Evolutionary conservation across 2,329 filamentous ascomycete genomes (phyloP), one percentile per base, ranked within the genome.

Genomic region (Aspergillus spinulosporus): DNA sequence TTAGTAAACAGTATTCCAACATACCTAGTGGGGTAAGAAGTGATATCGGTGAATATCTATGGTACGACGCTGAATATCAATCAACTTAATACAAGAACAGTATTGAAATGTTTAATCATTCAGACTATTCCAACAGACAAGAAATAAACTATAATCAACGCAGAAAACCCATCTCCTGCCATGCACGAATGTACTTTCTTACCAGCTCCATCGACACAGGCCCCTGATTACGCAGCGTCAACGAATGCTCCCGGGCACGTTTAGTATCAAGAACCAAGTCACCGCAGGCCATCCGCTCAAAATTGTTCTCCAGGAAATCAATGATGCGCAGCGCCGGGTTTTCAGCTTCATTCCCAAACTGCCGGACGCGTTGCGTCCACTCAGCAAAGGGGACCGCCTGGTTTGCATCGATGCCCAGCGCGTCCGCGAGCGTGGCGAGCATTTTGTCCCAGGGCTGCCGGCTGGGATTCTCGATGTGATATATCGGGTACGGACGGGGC

Each of bases 401-500:
- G 0, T 37, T 15, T 1, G n/a, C 6, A 1, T 65, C 66, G n/a
- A 78, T 72, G 2, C 62, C 63, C 0, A 79, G 65, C 0, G 61
- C 66, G 2, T 66, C 59, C 0, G 74, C 68, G 12, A 78, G 55
- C 1, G 75, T 28, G 1, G 54, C 32, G 3, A 66, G 63, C 68
- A 77, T 74, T 1, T 74, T 63, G 2, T 55, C 55, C 76, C 77
- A 80, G 0, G 68, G 59, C 61, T 79, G 76, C 0, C 76, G 54
- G 3, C 74, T 65, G 0, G 77, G 77, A 58, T 79, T 79, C 2
- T 80, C 77, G 54, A 80, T 72, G 59, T 79, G 76, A 57, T 79
- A 80, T 37, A 79, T 66, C 1, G 70, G 68, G 40, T 74, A 36
- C 12, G 21, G 21, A 36, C 34, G 8, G 34, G 3, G 3, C 12